Conservation (phyloP, 2,329 filamentous ascomycete genomes). For the Teratosphaeria epicoccoides region DNA sequence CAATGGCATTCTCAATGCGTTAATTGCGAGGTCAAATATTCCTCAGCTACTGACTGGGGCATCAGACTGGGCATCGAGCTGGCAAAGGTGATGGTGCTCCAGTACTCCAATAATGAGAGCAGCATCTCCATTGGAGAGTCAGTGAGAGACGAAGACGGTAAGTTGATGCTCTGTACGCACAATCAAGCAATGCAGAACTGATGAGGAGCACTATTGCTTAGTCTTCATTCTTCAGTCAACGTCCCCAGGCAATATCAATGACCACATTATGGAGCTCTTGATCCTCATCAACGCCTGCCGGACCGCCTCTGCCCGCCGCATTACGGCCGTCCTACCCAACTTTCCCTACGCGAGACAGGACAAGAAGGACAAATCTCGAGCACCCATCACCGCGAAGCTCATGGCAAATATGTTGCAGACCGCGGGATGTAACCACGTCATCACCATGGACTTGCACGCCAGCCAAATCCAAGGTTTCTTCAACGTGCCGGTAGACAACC, state of each 20-base stretch:
- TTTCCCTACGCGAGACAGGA: conserved; percentile 95
- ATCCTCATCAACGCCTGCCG: conserved; percentile 98
- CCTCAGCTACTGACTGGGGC: conserved; percentile 3
- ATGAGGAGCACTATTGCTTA: conserved; percentile 61
- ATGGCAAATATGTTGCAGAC: conserved; percentile 98
- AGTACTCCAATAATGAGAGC: conserved; percentile 80
- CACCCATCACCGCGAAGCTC: conserved; percentile 91
- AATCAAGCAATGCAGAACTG: not conserved
- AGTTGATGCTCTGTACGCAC: conserved; percentile 6
- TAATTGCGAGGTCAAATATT: not conserved
- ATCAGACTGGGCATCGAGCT: conserved; percentile 63
- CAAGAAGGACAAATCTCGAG: conserved; percentile 92
- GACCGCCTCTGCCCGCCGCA: conserved; percentile 72
- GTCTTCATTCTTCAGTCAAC: conserved; percentile 97
- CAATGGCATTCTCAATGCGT: not conserved
- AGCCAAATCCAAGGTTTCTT: conserved; percentile 95
- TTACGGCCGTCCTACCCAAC: conserved; percentile 91
- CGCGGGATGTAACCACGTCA: conserved; percentile 83
- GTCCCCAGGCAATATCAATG: conserved; percentile 91
- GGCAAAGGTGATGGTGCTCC: conserved; percentile 67
- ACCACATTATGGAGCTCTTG: conserved; percentile 92
- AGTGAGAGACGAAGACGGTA: conserved; percentile 89
- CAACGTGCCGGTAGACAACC: conserved; percentile 68
- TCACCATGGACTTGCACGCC: conserved; percentile 92
- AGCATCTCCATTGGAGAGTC: conserved; percentile 92